Base-by-base conservation (phyloP, 352 stramenopile genomes). In the Globisporangium lucens region DNA sequence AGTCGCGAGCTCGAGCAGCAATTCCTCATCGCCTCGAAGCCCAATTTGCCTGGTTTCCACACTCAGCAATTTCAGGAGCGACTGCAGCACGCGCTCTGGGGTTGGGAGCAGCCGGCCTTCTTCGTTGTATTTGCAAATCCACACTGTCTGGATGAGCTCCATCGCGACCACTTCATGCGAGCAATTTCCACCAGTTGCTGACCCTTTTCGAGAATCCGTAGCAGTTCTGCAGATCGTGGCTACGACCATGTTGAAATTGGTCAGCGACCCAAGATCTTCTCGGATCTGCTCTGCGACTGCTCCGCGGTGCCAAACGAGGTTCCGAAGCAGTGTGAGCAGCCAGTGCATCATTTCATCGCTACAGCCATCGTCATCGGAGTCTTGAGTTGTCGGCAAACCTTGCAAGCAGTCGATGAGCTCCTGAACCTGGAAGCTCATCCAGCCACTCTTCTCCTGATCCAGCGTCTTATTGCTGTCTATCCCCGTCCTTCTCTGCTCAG, bases 311-410 rank as follows among this genome's bases (percentile, higher is more conserved):
- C 61, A 63, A 0, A 71, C 73, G 20, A 83, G 69, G 46, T 76
- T 81, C 0, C 72, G 65, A n/a, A 83, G 53, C 4, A 83, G 61
- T 55, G 76, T 76, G 10, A 83, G 56, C 47, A 55, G 66, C 72
- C 76, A 83, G 17, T 75, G 72, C 0, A 43, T 38, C n/a, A 79
- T 53, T 52, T 35, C 57, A 15, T 46, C 59, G 10, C 13, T 58
- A 17, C 6, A 20, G 2, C 15, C 29, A 33, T 33, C 17, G 13
- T 6, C 52, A 41, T 22, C 17, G 15, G 17, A 4, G 20, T 59
- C 15, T 13, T 33, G 35, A 6, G 6, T 27, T 22, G 41, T n/a
- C 15, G 41, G 24, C n/a, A 67, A 49, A 17, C 17, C 3, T 27
- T 63, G 66, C 6, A 71, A 30, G 27, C 29, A 56, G 20, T 71